phyloP scores from a whole-genome alignment of 495 filamentous ascomycete species.

The Penicillium odoratum region DNA sequence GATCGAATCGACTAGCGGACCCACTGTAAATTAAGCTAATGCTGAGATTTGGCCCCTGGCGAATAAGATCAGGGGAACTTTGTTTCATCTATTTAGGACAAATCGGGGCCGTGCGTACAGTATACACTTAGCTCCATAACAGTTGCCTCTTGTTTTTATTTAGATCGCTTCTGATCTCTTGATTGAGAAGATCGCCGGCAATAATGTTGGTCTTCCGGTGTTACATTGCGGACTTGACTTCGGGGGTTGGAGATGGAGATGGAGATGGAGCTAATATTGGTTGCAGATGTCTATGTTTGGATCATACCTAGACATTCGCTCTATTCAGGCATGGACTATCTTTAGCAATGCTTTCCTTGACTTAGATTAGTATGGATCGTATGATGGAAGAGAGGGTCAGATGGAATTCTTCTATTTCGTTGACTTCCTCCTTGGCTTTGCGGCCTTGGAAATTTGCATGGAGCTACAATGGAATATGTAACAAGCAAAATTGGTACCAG shows the following conservation, averaged over 20 bases:
- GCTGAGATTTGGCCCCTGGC: background rate
- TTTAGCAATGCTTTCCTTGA: background rate
- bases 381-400: background rate
- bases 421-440: background rate
- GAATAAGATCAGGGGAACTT: background rate
- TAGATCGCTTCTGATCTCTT: background rate
- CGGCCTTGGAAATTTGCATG: background rate
- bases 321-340: background rate
- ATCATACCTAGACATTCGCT: background rate
- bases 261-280: background rate
- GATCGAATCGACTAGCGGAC: background rate
- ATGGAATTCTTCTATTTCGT: background rate
- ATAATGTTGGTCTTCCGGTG: background rate
- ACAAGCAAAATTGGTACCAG: too few relatives aligned
- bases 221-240: background rate
- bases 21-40: background rate
- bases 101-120: background rate
- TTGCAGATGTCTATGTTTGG: background rate
- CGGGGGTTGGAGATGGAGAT: background rate
- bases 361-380: background rate
- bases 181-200: background rate
- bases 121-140: background rate
- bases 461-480: too few relatives aligned
- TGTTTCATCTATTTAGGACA: slow-evolving; percentile 1
- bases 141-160: background rate